Conservation (phyloP, 129 eudicot species). For the Lactuca sativa region DNA sequence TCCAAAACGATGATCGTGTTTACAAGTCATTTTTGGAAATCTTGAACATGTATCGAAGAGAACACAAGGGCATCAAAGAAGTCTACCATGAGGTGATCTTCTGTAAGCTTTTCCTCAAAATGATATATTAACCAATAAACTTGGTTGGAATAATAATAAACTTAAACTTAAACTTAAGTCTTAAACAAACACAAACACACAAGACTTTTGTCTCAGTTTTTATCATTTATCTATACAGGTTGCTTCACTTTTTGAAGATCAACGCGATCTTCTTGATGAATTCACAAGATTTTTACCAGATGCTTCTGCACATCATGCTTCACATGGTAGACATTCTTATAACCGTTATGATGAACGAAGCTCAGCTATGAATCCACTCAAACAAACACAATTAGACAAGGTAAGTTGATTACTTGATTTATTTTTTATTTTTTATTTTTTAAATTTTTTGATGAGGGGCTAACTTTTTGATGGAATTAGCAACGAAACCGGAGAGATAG, state of each 20-base stretch:
- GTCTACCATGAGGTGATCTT: constrained; percentile 72
- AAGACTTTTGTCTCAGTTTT: too few species aligned
- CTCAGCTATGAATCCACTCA: constrained; percentile 43
- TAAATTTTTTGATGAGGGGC: not conserved
- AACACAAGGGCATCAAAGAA: constrained; percentile 76
- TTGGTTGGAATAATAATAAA: not conserved
- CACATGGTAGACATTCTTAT: constrained; percentile 21
- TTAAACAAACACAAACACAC: too few species aligned
- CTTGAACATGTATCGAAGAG: constrained; percentile 88
- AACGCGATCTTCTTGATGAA: constrained; percentile 79
- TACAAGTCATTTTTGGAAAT: constrained; percentile 86
- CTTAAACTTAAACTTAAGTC: too few species aligned
- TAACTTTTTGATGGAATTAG: constrained; percentile 30
- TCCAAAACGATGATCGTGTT: constrained; percentile 77
- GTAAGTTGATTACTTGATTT: constrained; percentile 11
- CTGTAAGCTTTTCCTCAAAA: not conserved
- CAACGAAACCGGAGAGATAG: constrained; percentile 64
- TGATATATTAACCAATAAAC: not conserved
- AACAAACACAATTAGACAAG: constrained; percentile 64
- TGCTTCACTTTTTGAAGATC: constrained; percentile 42
- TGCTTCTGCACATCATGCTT: constrained; percentile 42
- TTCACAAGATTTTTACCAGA: constrained; percentile 41
- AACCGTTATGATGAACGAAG: constrained; percentile 31
- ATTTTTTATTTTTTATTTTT: not conserved
- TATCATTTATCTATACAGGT: constrained; percentile 6